Percentiles rank a stretch among this genome's conserved stretches.
phyloP scores from a whole-genome alignment of 495 filamentous ascomycete species.

The Lichina pygmaea region DNA sequence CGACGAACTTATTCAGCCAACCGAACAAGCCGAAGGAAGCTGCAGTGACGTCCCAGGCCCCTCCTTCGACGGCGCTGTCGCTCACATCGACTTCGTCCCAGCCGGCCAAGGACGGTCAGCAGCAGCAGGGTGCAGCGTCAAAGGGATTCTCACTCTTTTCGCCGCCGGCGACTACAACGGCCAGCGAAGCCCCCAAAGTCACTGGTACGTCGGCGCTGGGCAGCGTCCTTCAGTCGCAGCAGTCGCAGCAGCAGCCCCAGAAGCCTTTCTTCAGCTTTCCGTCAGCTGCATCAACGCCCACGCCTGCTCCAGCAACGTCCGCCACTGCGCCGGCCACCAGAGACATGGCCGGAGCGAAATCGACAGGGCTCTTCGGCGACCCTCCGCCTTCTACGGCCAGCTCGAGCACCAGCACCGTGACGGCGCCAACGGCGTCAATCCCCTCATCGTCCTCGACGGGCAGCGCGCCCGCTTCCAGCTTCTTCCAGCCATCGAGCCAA shows the following conservation, averaged over 20 bases:
- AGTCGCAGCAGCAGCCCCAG: neutral
- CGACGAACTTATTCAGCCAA: no score
- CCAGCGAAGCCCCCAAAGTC: no score
- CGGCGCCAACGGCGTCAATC: conserved; percentile 3
- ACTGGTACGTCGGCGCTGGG: no score
- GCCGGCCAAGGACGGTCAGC: no score
- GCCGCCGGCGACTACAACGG: no score
- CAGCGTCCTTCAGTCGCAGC: neutral
- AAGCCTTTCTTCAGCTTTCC: neutral
- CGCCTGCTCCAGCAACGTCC: conserved; percentile 3
- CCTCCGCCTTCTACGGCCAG: neutral
- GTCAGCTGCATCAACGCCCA: neutral
- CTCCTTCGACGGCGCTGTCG: no score
- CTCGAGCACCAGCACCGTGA: neutral
- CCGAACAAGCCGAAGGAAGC: no score
- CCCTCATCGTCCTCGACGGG: conserved; percentile 7
- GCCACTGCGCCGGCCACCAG: neutral
- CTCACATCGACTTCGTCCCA: no score
- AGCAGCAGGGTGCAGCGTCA: no score
- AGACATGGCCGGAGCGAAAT: neutral
- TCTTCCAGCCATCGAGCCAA: no score
- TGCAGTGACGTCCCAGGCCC: no score
- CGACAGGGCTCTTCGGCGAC: neutral
- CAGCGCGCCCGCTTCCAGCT: conserved; percentile 4
- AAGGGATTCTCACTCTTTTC: no score